Base-by-base conservation (phyloP, 2,329 filamentous ascomycete genomes). In the Apiospora pterosperma region DNA sequence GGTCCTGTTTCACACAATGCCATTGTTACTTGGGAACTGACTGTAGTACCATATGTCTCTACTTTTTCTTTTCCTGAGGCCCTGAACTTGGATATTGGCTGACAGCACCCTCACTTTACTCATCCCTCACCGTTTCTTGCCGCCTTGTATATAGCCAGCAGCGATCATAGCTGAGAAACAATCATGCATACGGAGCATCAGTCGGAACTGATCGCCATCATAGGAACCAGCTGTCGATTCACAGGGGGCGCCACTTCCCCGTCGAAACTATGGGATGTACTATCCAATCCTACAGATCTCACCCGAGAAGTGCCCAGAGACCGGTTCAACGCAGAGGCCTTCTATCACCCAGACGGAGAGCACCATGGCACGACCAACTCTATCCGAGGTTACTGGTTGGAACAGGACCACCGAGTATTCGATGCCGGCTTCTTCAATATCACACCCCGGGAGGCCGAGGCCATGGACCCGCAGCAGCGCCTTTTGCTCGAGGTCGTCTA, bases 361-460 rank as follows among this genome's bases (percentile, higher is more conserved):
- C 67, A 76, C 58, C 68, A 79, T 69, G 76, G 64, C 62, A 67
- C 71, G n/a, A 69, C 77, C 0, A 72, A 76, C 61, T 73, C 70
- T 1, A 69, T 66, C 64, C 72, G 69, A 36, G 74, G 67, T 2
- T 76, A 76, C 59, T 76, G 73, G 73, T 64, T 76, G 8, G 66
- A 72, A 1, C 69, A 72, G 39, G 68, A 73, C 63, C 66, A 69
- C 25, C 65, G 68, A n/a, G 63, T 66, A 21, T 76, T 76, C 44
- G 74, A 77, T 65, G 69, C 71, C 14, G 41, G 63, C 14, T 76
- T 78, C 62, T 78, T 78, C 68, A 73, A 73, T 39, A 78, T 78
- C 61, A 74, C 69, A 3, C 75, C 76, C 5, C 70, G 69, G 8
- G 76, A 79, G 63, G 76, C 76, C 7, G 73, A 76, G 61, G 71